Evolutionary conservation across 1,284 basidiomycete species (phyloP).

Genomic region (Puccinia polysora): DNA sequence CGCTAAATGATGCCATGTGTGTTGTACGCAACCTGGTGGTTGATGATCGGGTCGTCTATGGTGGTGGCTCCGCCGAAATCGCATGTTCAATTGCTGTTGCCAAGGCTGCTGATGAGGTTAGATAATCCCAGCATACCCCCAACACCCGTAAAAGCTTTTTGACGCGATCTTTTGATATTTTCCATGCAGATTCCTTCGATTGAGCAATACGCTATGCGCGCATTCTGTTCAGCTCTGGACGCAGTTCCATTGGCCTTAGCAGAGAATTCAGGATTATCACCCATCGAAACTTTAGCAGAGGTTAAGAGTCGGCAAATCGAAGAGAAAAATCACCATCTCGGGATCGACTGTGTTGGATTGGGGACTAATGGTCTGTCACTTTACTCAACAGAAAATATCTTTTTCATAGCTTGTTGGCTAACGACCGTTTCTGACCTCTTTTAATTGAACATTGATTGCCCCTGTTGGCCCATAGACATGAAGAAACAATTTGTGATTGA

Average conservation of each 20-base stretch:
- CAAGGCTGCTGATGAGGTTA: conserved; percentile 85
- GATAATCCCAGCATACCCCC: conserved; percentile 44
- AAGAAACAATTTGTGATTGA: conserved; percentile 95
- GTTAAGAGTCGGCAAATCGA: conserved; percentile 90
- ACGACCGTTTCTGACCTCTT: conserved; percentile 26
- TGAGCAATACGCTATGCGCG: conserved; percentile 99
- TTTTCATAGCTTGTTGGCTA: neutral
- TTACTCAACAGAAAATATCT: neutral
- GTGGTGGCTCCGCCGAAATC: conserved; percentile 95
- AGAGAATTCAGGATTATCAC: conserved; percentile 92
- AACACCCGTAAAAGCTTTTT: neutral
- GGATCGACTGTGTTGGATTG: conserved; percentile 84
- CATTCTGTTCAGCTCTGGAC: conserved; percentile 89
- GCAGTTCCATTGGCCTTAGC: conserved; percentile 88
- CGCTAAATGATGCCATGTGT: conserved; percentile 94
- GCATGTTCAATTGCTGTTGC: conserved; percentile 87
- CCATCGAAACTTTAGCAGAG: conserved; percentile 91
- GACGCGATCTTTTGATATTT: neutral
- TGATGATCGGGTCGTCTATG: conserved; percentile 96
- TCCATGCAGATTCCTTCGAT: conserved; percentile 74
- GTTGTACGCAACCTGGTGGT: conserved; percentile 91
- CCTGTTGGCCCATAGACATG: conserved; percentile 68
- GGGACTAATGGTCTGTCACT: conserved; percentile 72
- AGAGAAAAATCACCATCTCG: conserved; percentile 75
- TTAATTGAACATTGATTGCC: neutral